phyloP scores from a whole-genome alignment of 129 eudicot genomes.

The Logfia minima region DNA sequence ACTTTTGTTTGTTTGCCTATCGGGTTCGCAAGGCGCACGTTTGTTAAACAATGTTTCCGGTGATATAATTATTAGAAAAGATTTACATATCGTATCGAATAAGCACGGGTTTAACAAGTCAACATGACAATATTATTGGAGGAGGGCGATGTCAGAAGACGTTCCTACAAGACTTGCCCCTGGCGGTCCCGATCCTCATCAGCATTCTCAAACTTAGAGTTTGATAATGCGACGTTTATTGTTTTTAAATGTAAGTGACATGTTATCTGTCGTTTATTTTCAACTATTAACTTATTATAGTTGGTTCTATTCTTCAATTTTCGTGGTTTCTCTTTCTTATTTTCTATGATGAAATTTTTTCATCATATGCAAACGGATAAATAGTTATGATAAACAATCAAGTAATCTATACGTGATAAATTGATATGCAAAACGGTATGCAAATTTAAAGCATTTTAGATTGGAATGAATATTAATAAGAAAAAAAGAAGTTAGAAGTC shows the following conservation, averaged over 20 bases:
- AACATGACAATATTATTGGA: slow-evolving; percentile 29
- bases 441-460: not conserved
- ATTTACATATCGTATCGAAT: not conserved
- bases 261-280: not conserved
- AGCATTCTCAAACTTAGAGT: slow-evolving; percentile 31
- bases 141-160: slow-evolving; percentile 37
- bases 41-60: not conserved
- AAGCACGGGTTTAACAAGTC: slow-evolving; percentile 37
- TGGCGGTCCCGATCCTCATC: slow-evolving; percentile 56
- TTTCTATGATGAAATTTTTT: no score
- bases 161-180: slow-evolving; percentile 40
- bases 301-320: not conserved
- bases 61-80: slow-evolving; percentile 6
- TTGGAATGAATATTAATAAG: not conserved
- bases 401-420: not conserved
- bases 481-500: not conserved
- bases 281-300: not conserved
- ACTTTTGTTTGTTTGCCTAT: not conserved
- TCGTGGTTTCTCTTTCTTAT: not conserved
- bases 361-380: no score
- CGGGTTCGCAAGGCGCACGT: slow-evolving; percentile 6
- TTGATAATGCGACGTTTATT: slow-evolving; percentile 9
- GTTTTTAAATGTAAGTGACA: not conserved
- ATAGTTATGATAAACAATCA: not conserved
- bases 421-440: not conserved